Evolutionary conservation across 1,139 yeast genomes (phyloP), one percentile per base, ranked within the genome.

Genomic region (Lodderomyces parapsilosis): DNA sequence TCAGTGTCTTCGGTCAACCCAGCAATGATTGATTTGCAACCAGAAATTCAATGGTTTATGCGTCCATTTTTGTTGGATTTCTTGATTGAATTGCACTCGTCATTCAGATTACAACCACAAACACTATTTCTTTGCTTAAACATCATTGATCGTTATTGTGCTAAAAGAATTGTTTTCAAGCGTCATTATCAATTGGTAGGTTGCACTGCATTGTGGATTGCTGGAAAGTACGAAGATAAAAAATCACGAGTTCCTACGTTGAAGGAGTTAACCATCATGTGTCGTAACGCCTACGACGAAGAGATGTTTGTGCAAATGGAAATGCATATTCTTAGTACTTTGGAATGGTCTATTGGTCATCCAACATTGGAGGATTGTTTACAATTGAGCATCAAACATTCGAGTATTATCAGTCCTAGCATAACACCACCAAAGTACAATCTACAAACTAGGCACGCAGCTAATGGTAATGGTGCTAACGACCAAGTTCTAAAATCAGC

Each of bases 251-350:
- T 89, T 3, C 96, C 97, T 24, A 83, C 93, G 1, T 72, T 90
- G 44, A 75, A 79, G 43, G 96, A 90, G 57, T 76, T 91, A 51
- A 76, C 85, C 17, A 68, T 80, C 52, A 79, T 89, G 83, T 88
- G 96, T 64, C 78, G 96, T 49, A 80, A 82, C 55, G 89, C 90
- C 11, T 91, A 89, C 60, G 96, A 89, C 51, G 85, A 83, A 52
- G 84, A 85, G 49, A 89, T 91, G 95, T 90, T 93, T 65, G 76
- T 85, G 36, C 97, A 91, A 63, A 93, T 93, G 98, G 98, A 93
- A 66, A 80, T 81, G 64, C 98, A 93, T 62, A 85, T 93, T 35
- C 70, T 93, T 43, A 69, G 81, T 43, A 90, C 98, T 1, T 69
- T 93, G 44, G 87, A 87, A 43, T 93, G 99, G 99, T 71, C 77